Percentiles rank a stretch among this genome's conserved stretches.
Evolutionary conservation across 331 rosid genomes (phyloP).

Genomic region (Malus hybrid): DNA sequence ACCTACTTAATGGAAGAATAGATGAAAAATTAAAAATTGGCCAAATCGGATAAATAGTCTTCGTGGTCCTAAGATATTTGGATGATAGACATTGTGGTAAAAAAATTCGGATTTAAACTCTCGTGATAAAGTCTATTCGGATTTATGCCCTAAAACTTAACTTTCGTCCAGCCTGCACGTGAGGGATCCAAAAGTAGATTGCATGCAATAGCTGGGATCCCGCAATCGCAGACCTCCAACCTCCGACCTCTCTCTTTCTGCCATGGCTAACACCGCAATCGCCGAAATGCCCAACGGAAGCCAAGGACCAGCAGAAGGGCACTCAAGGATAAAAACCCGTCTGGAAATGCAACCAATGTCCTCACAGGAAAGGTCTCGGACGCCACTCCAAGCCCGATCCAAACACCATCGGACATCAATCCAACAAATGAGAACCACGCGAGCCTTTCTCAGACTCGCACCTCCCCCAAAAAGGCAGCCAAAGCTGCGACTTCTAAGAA

Average conservation of each 20-base stretch:
- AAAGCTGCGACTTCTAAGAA: slow-evolving; percentile 43
- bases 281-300: slow-evolving; percentile 32
- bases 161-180: too few species aligned
- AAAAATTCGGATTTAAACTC: too few species aligned
- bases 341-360: slow-evolving; percentile 27
- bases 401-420: background rate
- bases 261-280: slow-evolving; percentile 49
- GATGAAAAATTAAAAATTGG: too few species aligned
- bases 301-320: slow-evolving; percentile 39
- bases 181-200: too few species aligned
- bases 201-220: too few species aligned
- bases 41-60: too few species aligned
- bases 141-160: too few species aligned
- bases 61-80: too few species aligned
- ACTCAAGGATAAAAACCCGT: background rate
- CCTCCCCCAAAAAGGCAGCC: slow-evolving; percentile 35
- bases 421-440: slow-evolving; percentile 38
- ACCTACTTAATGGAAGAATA: too few species aligned
- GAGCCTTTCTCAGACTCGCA: slow-evolving; percentile 29
- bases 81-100: too few species aligned
- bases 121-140: too few species aligned
- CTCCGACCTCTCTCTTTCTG: background rate
- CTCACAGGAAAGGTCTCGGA: slow-evolving; percentile 17
- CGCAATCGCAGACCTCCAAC: background rate
- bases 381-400: slow-evolving; percentile 8